Percentiles rank a stretch among this genome's conserved stretches.
These are phyloP conservation scores for Phialophora macrospora DNA, from an alignment of 2,329 filamentous ascomycete species.

Conservation along the genomic window DNA sequence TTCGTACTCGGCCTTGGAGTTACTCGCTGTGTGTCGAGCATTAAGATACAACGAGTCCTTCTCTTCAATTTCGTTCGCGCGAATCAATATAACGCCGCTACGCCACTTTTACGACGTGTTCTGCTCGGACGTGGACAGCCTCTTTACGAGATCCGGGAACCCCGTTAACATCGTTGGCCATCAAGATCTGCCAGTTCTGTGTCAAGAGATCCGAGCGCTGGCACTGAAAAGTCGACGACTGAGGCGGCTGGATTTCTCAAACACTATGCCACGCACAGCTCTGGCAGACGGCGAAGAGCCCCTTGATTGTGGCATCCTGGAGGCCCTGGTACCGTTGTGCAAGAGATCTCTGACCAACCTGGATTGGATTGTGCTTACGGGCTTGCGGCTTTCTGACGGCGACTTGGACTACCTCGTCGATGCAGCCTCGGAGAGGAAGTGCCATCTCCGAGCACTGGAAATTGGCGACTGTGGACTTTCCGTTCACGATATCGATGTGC, in stretches of 20 bases:
- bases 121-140: constrained; percentile 66
- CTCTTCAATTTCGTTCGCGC: constrained; percentile 68
- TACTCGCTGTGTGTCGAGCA: constrained; percentile 72
- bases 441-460: constrained; percentile 70
- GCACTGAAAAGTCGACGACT: constrained; percentile 68
- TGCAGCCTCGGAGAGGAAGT: constrained; percentile 68
- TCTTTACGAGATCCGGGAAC: constrained; percentile 64
- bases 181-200: constrained; percentile 62
- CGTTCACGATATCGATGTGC: constrained; percentile 58
- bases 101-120: constrained; percentile 65
- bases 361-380: constrained; percentile 72
- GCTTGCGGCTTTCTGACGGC: constrained; percentile 71
- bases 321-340: constrained; percentile 71
- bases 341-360: constrained; percentile 70
- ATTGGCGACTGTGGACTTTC: constrained; percentile 65
- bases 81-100: constrained; percentile 67
- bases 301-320: constrained; percentile 70
- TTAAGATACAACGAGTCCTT: constrained; percentile 74
- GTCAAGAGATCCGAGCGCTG: constrained; percentile 71
- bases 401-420: constrained; percentile 70
- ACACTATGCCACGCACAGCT: constrained; percentile 45
- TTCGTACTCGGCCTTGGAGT: constrained; percentile 64
- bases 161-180: constrained; percentile 60
- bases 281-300: constrained; percentile 49
- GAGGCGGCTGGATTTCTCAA: constrained; percentile 68